phyloP scores from a whole-genome alignment of 2,329 filamentous ascomycete species.

The Penicillium sp. region DNA sequence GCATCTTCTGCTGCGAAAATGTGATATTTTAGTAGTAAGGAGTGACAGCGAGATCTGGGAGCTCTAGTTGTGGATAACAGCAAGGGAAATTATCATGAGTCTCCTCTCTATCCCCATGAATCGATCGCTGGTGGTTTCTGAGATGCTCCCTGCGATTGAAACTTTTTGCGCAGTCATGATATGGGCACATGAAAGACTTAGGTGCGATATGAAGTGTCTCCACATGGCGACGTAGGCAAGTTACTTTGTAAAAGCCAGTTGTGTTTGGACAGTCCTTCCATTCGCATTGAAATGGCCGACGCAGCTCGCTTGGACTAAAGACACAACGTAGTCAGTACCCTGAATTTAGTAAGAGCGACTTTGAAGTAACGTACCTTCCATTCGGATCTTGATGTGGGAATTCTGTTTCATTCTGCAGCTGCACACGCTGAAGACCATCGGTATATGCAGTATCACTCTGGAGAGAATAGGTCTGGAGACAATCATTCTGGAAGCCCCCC shows the following conservation, averaged over 20 bases:
- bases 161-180: background rate
- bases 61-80: background rate
- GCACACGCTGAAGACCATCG: no score
- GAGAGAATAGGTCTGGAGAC: no score
- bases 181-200: background rate
- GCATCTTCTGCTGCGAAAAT: no score
- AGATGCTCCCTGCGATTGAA: background rate
- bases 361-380: no score
- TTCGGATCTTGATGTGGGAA: no score
- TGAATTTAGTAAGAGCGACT: no score
- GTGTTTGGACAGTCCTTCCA: background rate
- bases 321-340: no score
- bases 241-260: background rate
- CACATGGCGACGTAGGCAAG: background rate
- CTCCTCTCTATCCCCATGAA: background rate
- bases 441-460: no score
- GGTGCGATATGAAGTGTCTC: background rate
- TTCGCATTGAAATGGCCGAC: background rate
- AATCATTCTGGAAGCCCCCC: no score
- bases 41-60: background rate
- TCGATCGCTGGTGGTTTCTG: background rate
- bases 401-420: no score
- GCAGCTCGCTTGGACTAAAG: no score
- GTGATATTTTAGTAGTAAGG: no score
- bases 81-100: background rate